Evolutionary conservation across 208 protist species (phyloP), one percentile per base, ranked within the genome.

Genomic region (Acanthamoeba royreba): DNA sequence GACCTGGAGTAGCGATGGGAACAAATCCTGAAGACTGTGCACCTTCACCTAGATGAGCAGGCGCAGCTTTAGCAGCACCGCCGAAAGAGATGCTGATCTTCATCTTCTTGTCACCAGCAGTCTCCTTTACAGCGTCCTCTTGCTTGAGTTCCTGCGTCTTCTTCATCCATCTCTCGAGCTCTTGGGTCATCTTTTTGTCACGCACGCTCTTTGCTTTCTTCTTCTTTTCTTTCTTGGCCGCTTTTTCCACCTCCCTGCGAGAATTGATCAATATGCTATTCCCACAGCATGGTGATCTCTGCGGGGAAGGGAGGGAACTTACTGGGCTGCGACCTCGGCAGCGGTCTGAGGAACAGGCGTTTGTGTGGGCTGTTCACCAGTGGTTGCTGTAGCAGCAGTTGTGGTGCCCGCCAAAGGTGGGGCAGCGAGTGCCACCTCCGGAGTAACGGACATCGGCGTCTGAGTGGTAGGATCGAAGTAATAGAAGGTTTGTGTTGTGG

Each of bases 161-260:
- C 52, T 92, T 92, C 19, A 38, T 92, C 85, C 85, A 92, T 7
- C 85, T 46, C 85, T 92, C 85, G 28, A 92, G 45, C 52, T 92
- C 85, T 42, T 92, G 33, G 52, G 52, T 72, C 42, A 87, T 61
- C 79, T 87, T 87, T 22, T 87, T 87, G 31, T 87, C 79, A 2
- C 79, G 43, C 0, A 55, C 35, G 15, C 2, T 49, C 79, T 52
- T 63, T 15, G 40, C 46, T 19, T 17, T n/a, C 33, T 87, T 87
- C 43, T 42, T 53, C 33, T 87, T 87, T 46, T 58, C 22, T 43
- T 52, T 87, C 43, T 87, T 87, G 43, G 79, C 43, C 79, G 49
- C 43, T 58, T 85, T 55, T 15, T 85, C 40, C 22, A 33, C 40
- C n/a, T 85, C 61, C 19, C 43, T 85, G 35, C n/a, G n/a, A n/a